Percentiles rank a stretch among this genome's conserved stretches.
These are phyloP conservation scores for Coprinopsis strossmayeri DNA, from an alignment of 768 basidiomycete species.

Conservation along the genomic window DNA sequence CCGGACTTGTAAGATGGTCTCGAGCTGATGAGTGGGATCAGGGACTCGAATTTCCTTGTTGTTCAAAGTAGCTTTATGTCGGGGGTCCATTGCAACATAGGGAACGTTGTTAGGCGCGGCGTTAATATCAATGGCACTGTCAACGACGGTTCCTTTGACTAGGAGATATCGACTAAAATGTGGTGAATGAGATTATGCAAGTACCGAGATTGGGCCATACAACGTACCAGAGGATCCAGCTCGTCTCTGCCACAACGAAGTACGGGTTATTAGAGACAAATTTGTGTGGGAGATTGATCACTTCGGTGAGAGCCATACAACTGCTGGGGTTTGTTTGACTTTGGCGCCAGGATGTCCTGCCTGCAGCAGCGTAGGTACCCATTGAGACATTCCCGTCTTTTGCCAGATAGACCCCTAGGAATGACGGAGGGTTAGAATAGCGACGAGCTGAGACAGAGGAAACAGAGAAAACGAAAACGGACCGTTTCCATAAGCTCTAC, in stretches of 20 bases:
- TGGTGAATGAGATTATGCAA: too few relatives aligned
- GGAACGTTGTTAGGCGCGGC: too few relatives aligned
- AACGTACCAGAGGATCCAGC: constrained; percentile 62
- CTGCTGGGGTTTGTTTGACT: constrained; percentile 39
- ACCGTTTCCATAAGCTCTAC: constrained; percentile 62
- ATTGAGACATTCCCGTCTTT: constrained; percentile 49
- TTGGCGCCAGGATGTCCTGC: constrained; percentile 41
- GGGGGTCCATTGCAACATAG: constrained; percentile 43
- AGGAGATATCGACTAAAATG: constrained; percentile 64
- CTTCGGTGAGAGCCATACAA: constrained; percentile 57
- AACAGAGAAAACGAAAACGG: too few relatives aligned
- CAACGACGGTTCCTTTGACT: constrained; percentile 31
- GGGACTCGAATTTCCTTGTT: constrained; percentile 43
- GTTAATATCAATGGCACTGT: too few relatives aligned
- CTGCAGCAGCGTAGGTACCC: constrained; percentile 30
- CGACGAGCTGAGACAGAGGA: neutral
- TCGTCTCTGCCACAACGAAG: constrained; percentile 56
- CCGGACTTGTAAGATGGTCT: constrained; percentile 37
- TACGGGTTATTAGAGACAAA: constrained; percentile 49
- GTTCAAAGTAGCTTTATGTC: constrained; percentile 34
- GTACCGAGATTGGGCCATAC: neutral
- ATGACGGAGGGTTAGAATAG: constrained; percentile 1
- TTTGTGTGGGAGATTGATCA: constrained; percentile 51
- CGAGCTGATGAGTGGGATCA: constrained; percentile 48
- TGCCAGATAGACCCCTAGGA: constrained; percentile 59